phyloP scores from a whole-genome alignment of 176 grass and related monocot species.

The Melocanna baccifera region DNA sequence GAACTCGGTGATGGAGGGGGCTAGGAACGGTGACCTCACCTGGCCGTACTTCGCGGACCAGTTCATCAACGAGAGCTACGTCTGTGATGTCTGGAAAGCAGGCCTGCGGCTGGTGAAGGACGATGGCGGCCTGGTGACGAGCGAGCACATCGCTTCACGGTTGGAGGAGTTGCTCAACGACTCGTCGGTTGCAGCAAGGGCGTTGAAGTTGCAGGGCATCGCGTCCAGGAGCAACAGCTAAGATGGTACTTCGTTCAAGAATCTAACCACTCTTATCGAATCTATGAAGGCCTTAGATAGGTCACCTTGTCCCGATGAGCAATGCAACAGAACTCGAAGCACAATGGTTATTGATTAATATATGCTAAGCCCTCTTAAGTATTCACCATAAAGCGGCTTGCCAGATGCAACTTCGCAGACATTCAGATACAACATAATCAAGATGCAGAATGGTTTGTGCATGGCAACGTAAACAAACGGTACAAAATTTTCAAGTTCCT shows the following conservation, averaged over 20 bases:
- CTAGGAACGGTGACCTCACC: slow-evolving; percentile 19
- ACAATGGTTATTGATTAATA: not conserved
- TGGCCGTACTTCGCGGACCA: slow-evolving; percentile 36
- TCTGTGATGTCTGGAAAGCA: slow-evolving; percentile 35
- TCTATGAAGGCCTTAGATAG: slow-evolving; percentile 2
- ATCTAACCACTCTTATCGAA: not conserved
- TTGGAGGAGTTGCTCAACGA: not conserved
- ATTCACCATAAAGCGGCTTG: not conserved
- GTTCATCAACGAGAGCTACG: slow-evolving; percentile 45
- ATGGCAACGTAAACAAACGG: not conserved
- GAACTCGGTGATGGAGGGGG: slow-evolving; percentile 41
- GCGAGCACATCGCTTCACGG: not conserved
- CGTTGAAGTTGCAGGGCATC: not conserved
- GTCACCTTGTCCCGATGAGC: not conserved
- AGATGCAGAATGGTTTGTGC: not conserved
- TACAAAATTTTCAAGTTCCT: not conserved
- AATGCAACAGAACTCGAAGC: not conserved
- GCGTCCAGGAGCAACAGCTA: not conserved
- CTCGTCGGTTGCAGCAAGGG: not conserved
- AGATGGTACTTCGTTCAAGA: slow-evolving; percentile 16
- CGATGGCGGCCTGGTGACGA: not conserved
- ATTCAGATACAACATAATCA: not conserved
- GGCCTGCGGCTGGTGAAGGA: slow-evolving; percentile 1
- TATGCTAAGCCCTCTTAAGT: not conserved
- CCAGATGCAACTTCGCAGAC: not conserved